phyloP scores from a whole-genome alignment of 305 asterid genomes.

The Stenogyne calaminthoides region DNA sequence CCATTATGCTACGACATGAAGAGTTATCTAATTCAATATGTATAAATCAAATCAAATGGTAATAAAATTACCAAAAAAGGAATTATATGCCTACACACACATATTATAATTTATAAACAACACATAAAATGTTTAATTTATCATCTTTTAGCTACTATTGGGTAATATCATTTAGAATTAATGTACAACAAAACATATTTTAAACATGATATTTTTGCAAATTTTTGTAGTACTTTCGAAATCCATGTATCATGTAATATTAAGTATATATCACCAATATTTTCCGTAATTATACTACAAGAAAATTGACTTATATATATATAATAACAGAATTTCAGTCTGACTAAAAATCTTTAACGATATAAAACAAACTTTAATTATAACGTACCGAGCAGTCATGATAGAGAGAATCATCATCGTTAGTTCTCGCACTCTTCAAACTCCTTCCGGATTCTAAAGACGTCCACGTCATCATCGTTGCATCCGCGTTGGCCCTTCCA shows the following conservation, averaged over 20 bases:
- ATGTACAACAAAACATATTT: no score
- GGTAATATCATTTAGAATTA: no score
- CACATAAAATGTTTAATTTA: background rate
- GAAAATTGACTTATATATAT: no score
- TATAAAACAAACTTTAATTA: no score
- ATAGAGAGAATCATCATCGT: slow-evolving; percentile 50
- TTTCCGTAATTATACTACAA: no score
- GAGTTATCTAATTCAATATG: background rate
- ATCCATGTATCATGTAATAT: background rate
- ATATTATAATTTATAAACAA: no score
- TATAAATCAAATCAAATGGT: background rate
- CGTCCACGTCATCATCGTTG: slow-evolving; percentile 60
- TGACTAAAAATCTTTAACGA: no score
- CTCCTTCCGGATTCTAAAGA: slow-evolving; percentile 58
- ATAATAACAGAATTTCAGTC: no score
- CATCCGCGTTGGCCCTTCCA: slow-evolving; percentile 46
- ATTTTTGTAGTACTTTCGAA: no score
- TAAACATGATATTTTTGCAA: background rate
- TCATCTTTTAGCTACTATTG: no score
- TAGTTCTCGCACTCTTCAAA: slow-evolving; percentile 41
- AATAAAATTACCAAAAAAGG: background rate
- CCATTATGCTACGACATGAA: background rate
- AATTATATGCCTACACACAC: background rate
- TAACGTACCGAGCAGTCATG: slow-evolving; percentile 48
- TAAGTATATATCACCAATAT: no score